Evolutionary conservation across 306 rosid genomes (phyloP).

Genomic region (Bauhinia variegata): DNA sequence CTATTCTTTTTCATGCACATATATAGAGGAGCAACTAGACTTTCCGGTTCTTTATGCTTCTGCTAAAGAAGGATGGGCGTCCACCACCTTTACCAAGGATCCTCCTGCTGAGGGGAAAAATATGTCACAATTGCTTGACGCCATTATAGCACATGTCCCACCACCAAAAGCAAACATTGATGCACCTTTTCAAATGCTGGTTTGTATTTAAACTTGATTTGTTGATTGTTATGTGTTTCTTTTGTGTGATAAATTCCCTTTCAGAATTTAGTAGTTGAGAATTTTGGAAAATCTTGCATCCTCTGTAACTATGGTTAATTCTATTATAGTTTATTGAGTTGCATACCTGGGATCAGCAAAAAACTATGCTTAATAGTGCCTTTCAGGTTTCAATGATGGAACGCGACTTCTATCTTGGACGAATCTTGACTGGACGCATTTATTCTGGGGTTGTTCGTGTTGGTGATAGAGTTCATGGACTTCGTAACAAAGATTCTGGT

Average conservation of each 20-base stretch:
- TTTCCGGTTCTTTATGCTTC: slow-evolving; percentile 98
- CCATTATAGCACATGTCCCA: slow-evolving; percentile 69
- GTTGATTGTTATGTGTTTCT: slow-evolving; percentile 7
- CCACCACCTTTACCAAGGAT: slow-evolving; percentile 77
- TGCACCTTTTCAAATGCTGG: slow-evolving; percentile 96
- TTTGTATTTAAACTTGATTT: slow-evolving; percentile 52
- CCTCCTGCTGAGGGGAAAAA: slow-evolving; percentile 82
- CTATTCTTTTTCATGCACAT: slow-evolving; percentile 26
- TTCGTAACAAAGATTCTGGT: slow-evolving; percentile 72
- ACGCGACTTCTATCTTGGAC: slow-evolving; percentile 83
- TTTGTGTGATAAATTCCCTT: slow-evolving; percentile 34
- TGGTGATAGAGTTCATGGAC: slow-evolving; percentile 92
- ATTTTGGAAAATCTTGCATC: slow-evolving; percentile 11
- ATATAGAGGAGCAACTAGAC: slow-evolving; percentile 94
- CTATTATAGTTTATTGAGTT: slow-evolving; percentile 5
- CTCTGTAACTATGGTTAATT: slow-evolving; percentile 15
- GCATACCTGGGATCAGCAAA: slow-evolving; percentile 43
- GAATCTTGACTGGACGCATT: slow-evolving; percentile 92
- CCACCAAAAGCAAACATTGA: slow-evolving; percentile 71
- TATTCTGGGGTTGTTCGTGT: slow-evolving; percentile 74
- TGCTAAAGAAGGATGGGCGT: slow-evolving; percentile 99
- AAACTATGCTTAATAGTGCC: slow-evolving; percentile 50
- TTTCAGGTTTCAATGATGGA: slow-evolving; percentile 99
- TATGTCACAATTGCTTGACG: slow-evolving; percentile 92
- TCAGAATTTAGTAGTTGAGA: neutral